Evolutionary conservation across 257 asterid species (phyloP), one percentile per base, ranked within the genome.

Genomic region (Verbena officinalis): DNA sequence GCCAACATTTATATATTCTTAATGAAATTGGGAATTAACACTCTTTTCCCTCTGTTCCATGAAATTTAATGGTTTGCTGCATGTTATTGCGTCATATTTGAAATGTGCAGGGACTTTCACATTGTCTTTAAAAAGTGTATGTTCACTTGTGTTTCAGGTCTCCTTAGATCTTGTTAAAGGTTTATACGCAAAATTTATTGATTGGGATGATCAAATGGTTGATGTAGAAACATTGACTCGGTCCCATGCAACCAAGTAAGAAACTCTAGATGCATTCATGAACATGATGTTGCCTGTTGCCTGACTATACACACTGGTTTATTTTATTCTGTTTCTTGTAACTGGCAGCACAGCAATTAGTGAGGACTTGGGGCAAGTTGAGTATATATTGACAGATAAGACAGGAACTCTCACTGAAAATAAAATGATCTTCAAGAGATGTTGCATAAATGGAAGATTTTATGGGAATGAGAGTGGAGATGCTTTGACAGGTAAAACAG

Each of bases 361-460:
- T 70, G 99, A 94, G 88, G 99, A 94, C 84, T 86, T 90, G 85
- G 99, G 99, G 67, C 99, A 94, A 86, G 99, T 94, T 56, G 99
- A 94, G 75, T 94, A 94, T 80, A 94, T 94, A 78, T 70, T 94
- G 90, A 90, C 97, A 7, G 99, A 94, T 79, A 94, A 94, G 84
- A 94, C 99, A 2, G 99, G 99, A 74, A 94, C 99, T 44, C 95
- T 94, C 59, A 94, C 99, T 58, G 99, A 90, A 75, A 94, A 94
- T 74, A 86, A 83, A 77, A 94, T 94, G 99, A 71, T 94, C 65
- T 94, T 94, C 77, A 90, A 82, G 82, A 83, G 96, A 72, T 94
- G 99, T 77, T 94, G 89, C 75, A 77, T 94, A 27, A 64, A 77
- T 67, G 99, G 96, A 76, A 73, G 87, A 75, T 81, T 84, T 70